phyloP scores from a whole-genome alignment of 2,329 filamentous ascomycete species.

The Macroventuria anomochaeta region DNA sequence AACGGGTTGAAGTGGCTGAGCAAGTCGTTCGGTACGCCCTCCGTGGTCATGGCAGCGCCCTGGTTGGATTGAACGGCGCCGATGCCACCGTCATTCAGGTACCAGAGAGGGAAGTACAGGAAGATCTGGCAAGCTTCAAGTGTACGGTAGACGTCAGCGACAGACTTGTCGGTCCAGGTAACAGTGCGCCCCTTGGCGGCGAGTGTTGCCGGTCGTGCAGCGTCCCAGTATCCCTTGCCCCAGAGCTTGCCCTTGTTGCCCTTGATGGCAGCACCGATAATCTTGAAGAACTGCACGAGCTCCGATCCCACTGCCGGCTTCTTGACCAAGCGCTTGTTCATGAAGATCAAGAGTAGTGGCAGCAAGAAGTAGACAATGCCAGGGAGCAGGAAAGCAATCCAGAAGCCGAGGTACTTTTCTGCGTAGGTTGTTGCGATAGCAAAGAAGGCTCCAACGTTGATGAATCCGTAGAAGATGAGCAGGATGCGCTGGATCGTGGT shows the following conservation, averaged over 20 bases:
- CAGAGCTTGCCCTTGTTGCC: conserved; percentile 45
- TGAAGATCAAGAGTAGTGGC: conserved; percentile 30
- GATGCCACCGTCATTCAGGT: conserved; percentile 55
- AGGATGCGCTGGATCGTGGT: conserved; percentile 50
- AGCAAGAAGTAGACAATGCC: conserved; percentile 40
- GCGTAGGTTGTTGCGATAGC: conserved; percentile 41
- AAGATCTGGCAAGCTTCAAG: conserved; percentile 40
- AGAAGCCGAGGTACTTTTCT: conserved; percentile 52
- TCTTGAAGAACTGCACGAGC: conserved; percentile 42
- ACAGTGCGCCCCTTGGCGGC: conserved; percentile 27
- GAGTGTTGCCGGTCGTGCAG: conserved; percentile 41
- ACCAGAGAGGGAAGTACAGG: conserved; percentile 47
- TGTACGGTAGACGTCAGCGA: conserved; percentile 17
- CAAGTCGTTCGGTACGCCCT: conserved; percentile 19
- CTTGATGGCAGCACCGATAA: conserved; percentile 43
- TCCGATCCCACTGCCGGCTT: conserved; percentile 44
- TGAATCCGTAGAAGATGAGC: conserved; percentile 45
- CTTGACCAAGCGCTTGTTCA: conserved; percentile 46
- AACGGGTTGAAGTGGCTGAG: conserved; percentile 19
- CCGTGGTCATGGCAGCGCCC: conserved; percentile 31
- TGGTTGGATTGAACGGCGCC: conserved; percentile 58
- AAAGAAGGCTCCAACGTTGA: conserved; percentile 16
- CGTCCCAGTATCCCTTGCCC: conserved; percentile 43
- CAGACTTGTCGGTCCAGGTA: conserved; percentile 30
- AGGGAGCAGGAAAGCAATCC: conserved; percentile 50